Conservation (phyloP, 2,329 filamentous ascomycete genomes). For the Ciborinia camelliae region DNA sequence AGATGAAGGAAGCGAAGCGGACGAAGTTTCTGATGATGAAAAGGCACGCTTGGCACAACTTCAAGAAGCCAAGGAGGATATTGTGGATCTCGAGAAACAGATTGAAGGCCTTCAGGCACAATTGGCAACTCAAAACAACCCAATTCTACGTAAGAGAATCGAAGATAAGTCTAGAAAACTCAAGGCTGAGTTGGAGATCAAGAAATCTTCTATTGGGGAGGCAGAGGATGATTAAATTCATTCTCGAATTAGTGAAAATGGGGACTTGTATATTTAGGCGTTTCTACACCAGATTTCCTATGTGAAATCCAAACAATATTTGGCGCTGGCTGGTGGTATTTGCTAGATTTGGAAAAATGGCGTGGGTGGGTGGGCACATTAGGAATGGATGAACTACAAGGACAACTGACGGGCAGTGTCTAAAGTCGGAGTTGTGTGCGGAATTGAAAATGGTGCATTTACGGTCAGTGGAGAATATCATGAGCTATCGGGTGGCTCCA, state of each 20-base stretch:
- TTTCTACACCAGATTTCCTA: background rate
- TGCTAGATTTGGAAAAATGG: background rate
- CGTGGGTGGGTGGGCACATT: background rate
- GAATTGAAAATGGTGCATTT: background rate
- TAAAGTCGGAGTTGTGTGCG: background rate
- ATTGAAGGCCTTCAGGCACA: slow-evolving; percentile 44
- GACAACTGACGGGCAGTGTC: background rate
- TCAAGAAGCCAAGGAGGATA: slow-evolving; percentile 49
- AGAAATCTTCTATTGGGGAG: slow-evolving; percentile 44
- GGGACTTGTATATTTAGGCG: background rate
- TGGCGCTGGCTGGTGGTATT: background rate
- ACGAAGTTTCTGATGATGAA: slow-evolving; percentile 51
- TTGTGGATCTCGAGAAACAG: slow-evolving; percentile 51
- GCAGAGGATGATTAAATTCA: slow-evolving; percentile 31
- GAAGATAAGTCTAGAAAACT: slow-evolving; percentile 48
- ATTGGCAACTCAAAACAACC: slow-evolving; percentile 45
- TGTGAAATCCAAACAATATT: background rate
- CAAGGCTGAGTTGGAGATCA: slow-evolving; percentile 52
- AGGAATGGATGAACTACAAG: background rate
- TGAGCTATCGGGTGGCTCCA: background rate
- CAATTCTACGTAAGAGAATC: slow-evolving; percentile 48
- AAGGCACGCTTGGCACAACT: slow-evolving; percentile 46
- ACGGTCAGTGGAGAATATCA: background rate
- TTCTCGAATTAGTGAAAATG: no score
- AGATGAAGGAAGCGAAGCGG: slow-evolving; percentile 42